Evolutionary conservation across 78 protist species (phyloP).

Genomic region (Reticulomyxa filosa): DNA sequence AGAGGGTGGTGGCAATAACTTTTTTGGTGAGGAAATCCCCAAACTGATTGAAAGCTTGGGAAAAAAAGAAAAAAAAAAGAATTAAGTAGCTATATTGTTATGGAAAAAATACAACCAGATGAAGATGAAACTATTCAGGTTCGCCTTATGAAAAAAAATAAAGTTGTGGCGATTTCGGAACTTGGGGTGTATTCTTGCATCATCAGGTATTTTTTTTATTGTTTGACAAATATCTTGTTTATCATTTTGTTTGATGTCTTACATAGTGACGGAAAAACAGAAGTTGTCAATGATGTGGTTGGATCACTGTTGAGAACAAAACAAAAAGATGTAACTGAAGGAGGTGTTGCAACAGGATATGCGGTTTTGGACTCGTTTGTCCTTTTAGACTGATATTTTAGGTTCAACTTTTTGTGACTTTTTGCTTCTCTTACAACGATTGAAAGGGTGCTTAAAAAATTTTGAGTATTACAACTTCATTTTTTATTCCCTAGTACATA

Average conservation of each 20-base stretch:
- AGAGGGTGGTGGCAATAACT: slow-evolving; percentile 81
- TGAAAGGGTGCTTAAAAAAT: too few species aligned
- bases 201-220: not conserved
- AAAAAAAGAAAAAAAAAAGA: not conserved
- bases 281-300: slow-evolving; percentile 14
- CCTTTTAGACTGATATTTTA: too few species aligned
- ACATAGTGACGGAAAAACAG: not conserved
- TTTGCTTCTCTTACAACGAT: too few species aligned
- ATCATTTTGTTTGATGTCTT: not conserved
- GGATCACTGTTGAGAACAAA: slow-evolving; percentile 63
- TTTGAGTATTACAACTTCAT: too few species aligned
- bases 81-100: slow-evolving; percentile 42
- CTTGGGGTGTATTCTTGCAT: slow-evolving; percentile 22
- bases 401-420: too few species aligned
- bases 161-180: not conserved
- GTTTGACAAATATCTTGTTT: not conserved
- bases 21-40: slow-evolving; percentile 20
- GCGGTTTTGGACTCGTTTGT: slow-evolving; percentile 39
- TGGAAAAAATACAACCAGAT: slow-evolving; percentile 44
- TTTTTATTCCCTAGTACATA: too few species aligned
- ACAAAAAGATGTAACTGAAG: slow-evolving; percentile 41
- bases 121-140: not conserved
- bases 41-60: not conserved
- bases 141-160: not conserved
- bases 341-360: slow-evolving; percentile 71